Evolutionary conservation across 148 eudicot species (phyloP), one percentile per base, ranked within the genome.

Genomic region (Persicaria tinctoria): DNA sequence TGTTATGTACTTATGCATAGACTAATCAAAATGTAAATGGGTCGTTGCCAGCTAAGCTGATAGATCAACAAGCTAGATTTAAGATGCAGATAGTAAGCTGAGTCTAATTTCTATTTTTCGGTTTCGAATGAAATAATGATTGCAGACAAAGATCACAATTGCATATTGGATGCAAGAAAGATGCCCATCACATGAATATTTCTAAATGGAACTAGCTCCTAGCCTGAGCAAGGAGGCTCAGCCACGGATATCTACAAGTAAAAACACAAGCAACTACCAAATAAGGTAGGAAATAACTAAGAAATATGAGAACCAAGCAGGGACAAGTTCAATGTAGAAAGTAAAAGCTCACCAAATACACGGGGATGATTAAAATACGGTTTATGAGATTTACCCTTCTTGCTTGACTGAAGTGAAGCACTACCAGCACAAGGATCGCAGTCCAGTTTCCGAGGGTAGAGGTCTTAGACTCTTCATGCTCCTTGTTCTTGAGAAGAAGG

Each of bases 161-260:
- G 56, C 56, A 53, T 32, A 32, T 32, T 32, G 41, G 41, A 32
- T 32, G 41, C 41, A 1, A 32, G 41, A 32, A 32, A 32, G 41
- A 32, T 32, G 41, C 41, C 41, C 68, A 60, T 20, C 27, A 27
- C 68, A 60, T 27, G 27, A 27, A 60, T 60, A 0, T 60, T 60
- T 60, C 44, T 60, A 60, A 60, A 60, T 16, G 17, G 57, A 20
- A 20, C 64, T 59, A 20, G 38, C 64, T 59, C 64, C 64, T 20
- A 18, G 20, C 8, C 64, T 59, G 64, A 59, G 64, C 64, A 59
- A 59, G 64, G 32, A 59, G 32, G 20, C 64, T 59, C 9, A 41
- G 3, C 18, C 48, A 68, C 18, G 71, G 38, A 10, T 68, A 68
- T 68, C 71, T 68, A 68, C 71, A 68, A 46, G 71, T 38, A 68